A percentile compares a stretch with the other conserved stretches of the same genome.
These are phyloP conservation scores for Mercurialis annua DNA, from an alignment of 345 rosid species.

Conservation along the genomic window DNA sequence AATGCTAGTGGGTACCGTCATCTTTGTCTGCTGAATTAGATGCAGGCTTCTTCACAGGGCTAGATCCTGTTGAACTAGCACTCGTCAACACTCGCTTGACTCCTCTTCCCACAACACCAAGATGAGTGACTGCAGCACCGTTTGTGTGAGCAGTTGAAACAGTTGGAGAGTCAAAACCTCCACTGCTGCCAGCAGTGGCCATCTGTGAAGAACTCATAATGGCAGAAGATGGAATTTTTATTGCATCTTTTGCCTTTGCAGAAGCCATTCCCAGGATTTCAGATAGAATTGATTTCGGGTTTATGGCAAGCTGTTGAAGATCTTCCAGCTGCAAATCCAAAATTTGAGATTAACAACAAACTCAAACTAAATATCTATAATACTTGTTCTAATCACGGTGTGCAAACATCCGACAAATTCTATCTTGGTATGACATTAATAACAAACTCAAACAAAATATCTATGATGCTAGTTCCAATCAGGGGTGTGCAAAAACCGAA, in stretches of 20 bases:
- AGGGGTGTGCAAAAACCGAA: no score
- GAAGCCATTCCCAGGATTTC: slow-evolving; percentile 70
- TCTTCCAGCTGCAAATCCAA: slow-evolving; percentile 75
- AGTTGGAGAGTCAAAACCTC: slow-evolving; percentile 58
- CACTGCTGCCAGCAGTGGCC: slow-evolving; percentile 40
- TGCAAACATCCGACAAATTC: no score
- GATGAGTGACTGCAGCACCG: slow-evolving; percentile 60
- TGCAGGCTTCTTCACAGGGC: slow-evolving; percentile 55
- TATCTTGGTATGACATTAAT: no score
- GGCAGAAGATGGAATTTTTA: slow-evolving; percentile 39
- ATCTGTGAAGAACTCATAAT: slow-evolving; percentile 58
- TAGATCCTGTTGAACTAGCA: slow-evolving; percentile 45
- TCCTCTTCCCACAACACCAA: slow-evolving; percentile 94
- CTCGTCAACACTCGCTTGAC: slow-evolving; percentile 71
- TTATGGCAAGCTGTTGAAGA: slow-evolving; percentile 59
- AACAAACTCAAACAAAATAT: no score
- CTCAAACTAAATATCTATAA: background rate
- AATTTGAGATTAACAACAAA: slow-evolving; percentile 8
- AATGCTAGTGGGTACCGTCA: slow-evolving; percentile 33
- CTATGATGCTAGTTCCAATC: no score
- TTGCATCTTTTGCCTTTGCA: slow-evolving; percentile 40
- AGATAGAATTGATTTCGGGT: slow-evolving; percentile 66
- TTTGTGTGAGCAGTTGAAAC: slow-evolving; percentile 77
- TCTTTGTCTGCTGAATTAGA: slow-evolving; percentile 45
- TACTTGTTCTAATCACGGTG: no score